These are phyloP conservation scores for Lichenothelia convexa DNA, from an alignment of 495 filamentous ascomycete genomes.

Conservation along the genomic window DNA sequence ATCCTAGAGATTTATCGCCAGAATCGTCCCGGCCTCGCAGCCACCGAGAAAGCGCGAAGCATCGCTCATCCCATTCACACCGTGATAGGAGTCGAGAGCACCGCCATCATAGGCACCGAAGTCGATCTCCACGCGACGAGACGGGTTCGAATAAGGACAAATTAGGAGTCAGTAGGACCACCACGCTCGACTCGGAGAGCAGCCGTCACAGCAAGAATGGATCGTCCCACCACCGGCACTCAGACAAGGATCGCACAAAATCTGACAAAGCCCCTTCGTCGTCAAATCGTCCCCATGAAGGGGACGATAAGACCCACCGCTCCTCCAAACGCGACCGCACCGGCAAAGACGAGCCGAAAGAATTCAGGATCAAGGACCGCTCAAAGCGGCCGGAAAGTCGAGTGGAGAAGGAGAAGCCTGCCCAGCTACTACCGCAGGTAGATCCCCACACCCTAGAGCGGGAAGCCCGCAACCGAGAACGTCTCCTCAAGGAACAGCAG, in stretches of 20 bases:
- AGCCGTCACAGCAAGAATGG: constrained; percentile 17
- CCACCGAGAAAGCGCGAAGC: constrained; percentile 26
- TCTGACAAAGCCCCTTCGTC: constrained; percentile 33
- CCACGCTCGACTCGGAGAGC: constrained; percentile 5
- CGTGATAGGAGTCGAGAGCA: constrained; percentile 30
- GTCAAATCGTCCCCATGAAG: constrained; percentile 21
- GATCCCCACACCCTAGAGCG: constrained; percentile 64
- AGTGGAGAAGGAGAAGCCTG: too few relatives aligned
- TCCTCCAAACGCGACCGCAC: constrained; percentile 17
- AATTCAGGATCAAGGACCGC: constrained; percentile 22
- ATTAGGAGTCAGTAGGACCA: constrained; percentile 2
- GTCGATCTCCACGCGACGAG: constrained; percentile 15
- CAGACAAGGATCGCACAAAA: constrained; percentile 34
- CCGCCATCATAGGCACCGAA: constrained; percentile 28
- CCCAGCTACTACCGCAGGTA: constrained; percentile 2
- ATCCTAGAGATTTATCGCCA: constrained; percentile 15
- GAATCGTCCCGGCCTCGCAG: constrained; percentile 24
- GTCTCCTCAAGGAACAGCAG: constrained; percentile 60
- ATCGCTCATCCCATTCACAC: constrained; percentile 26
- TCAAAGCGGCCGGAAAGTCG: too few relatives aligned
- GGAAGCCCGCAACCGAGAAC: constrained; percentile 55
- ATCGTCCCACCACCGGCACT: constrained; percentile 22
- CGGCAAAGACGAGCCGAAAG: constrained; percentile 6
- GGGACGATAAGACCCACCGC: constrained; percentile 16
- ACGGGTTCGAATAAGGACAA: constrained; percentile 4